Percentiles rank a stretch among this genome's conserved stretches.
These are phyloP conservation scores for Petunia hybrid DNA, from an alignment of 305 asterid species.

Conservation along the genomic window DNA sequence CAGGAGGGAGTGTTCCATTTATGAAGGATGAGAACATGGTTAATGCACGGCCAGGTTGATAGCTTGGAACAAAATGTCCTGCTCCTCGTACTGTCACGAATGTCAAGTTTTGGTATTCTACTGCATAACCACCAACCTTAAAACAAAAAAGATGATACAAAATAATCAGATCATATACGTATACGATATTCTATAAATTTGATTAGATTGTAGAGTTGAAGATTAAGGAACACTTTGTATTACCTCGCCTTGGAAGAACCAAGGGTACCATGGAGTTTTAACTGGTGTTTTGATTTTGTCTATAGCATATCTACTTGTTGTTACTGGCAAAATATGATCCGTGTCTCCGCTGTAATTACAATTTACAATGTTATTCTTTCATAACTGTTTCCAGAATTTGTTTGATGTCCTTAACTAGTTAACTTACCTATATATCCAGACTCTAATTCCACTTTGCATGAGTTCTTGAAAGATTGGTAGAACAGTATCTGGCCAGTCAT, in stretches of 20 bases:
- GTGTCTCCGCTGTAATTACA: conserved; percentile 54
- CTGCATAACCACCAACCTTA: conserved; percentile 81
- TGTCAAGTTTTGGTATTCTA: conserved; percentile 67
- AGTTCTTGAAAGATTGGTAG: conserved; percentile 54
- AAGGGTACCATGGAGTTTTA: conserved; percentile 69
- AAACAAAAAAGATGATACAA: background rate
- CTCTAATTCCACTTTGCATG: conserved; percentile 50
- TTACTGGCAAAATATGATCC: conserved; percentile 51
- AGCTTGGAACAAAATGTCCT: conserved; percentile 74
- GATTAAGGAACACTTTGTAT: background rate
- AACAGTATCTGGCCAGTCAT: conserved; percentile 44
- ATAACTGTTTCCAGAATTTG: background rate
- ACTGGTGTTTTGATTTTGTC: conserved; percentile 52
- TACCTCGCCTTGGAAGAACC: conserved; percentile 61
- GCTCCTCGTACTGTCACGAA: conserved; percentile 65
- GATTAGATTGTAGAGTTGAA: background rate
- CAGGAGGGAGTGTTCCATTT: conserved; percentile 55
- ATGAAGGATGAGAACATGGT: conserved; percentile 56
- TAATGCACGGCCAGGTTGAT: conserved; percentile 66
- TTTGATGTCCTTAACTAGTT: background rate
- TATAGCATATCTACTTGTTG: conserved; percentile 60
- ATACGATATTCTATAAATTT: background rate
- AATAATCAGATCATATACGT: background rate
- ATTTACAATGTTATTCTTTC: background rate
- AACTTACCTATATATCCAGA: conserved; percentile 61